Evolutionary conservation across 371 early-diverging fungal species (phyloP).

Genomic region (Blakeslea trispora): DNA sequence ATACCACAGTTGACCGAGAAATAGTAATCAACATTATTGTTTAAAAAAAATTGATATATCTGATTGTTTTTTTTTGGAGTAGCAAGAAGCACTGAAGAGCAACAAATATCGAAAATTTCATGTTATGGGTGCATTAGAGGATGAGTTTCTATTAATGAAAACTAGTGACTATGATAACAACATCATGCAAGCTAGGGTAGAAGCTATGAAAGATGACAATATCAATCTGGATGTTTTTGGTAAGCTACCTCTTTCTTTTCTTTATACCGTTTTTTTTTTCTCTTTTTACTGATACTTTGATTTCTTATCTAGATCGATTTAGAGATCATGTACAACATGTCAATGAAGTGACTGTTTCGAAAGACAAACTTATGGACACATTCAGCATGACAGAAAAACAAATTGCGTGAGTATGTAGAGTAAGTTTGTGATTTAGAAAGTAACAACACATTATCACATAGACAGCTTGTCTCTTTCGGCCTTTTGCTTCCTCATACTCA

Average conservation of each 20-base stretch:
- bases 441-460: too few species aligned
- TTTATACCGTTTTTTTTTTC: too few species aligned
- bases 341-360: slow-evolving; percentile 12
- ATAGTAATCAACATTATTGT: too few species aligned
- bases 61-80: background rate
- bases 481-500: slow-evolving; percentile 18
- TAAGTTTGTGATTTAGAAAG: too few species aligned
- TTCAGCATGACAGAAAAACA: slow-evolving; percentile 10
- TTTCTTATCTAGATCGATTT: slow-evolving; percentile 7
- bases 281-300: too few species aligned
- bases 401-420: slow-evolving; percentile 16
- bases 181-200: slow-evolving; percentile 32
- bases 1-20: slow-evolving; percentile 41
- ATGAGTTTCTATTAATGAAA: slow-evolving; percentile 34
- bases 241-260: background rate
- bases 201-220: slow-evolving; percentile 18
- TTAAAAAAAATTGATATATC: too few species aligned
- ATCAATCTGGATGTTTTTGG: slow-evolving; percentile 6
- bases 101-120: slow-evolving; percentile 40
- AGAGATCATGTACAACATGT: slow-evolving; percentile 6
- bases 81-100: slow-evolving; percentile 30
- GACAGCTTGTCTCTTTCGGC: slow-evolving; percentile 19
- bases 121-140: slow-evolving; percentile 36
- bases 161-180: slow-evolving; percentile 26
- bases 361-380: slow-evolving; percentile 2